A percentile compares a stretch with the other conserved stretches of the same genome.
Evolutionary conservation across 768 basidiomycete genomes (phyloP).

Genomic region (Lactarius evosmus): DNA sequence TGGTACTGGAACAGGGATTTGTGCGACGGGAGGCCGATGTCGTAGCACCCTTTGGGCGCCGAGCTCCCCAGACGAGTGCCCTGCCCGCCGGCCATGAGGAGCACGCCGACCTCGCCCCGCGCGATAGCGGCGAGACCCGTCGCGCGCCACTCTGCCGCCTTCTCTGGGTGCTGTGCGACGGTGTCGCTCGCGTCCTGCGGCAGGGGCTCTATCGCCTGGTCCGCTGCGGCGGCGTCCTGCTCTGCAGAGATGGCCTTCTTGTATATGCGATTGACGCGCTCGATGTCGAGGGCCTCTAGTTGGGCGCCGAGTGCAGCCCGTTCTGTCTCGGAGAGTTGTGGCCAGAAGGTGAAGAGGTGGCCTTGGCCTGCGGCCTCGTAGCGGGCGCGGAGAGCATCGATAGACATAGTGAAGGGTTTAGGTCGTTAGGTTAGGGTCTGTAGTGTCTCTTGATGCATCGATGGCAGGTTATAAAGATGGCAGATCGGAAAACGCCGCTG

Average conservation of each 20-base stretch:
- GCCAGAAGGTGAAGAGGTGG: constrained; percentile 89
- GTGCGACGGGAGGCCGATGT: constrained; percentile 90
- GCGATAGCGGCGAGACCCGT: constrained; percentile 80
- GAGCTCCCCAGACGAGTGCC: constrained; percentile 90
- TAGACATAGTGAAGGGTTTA: constrained; percentile 42
- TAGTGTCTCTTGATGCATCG: background rate
- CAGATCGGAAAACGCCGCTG: constrained; percentile 3
- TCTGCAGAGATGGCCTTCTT: constrained; percentile 69
- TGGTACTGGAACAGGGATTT: constrained; percentile 96
- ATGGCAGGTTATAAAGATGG: background rate
- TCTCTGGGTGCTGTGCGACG: constrained; percentile 49
- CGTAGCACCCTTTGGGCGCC: constrained; percentile 97
- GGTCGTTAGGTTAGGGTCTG: background rate
- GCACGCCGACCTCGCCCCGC: constrained; percentile 82
- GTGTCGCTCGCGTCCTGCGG: constrained; percentile 74
- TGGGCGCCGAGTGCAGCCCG: constrained; percentile 63
- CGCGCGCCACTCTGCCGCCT: constrained; percentile 69
- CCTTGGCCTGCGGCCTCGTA: constrained; percentile 82
- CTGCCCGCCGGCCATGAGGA: constrained; percentile 98
- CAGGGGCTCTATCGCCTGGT: constrained; percentile 66
- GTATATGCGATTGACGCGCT: constrained; percentile 90
- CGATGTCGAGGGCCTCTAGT: constrained; percentile 77
- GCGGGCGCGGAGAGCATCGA: constrained; percentile 53
- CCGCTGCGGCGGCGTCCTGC: constrained; percentile 41
- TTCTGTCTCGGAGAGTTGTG: constrained; percentile 60